phyloP scores from a whole-genome alignment of 2,329 filamentous ascomycete species.

The Sarocladium brachiariae region DNA sequence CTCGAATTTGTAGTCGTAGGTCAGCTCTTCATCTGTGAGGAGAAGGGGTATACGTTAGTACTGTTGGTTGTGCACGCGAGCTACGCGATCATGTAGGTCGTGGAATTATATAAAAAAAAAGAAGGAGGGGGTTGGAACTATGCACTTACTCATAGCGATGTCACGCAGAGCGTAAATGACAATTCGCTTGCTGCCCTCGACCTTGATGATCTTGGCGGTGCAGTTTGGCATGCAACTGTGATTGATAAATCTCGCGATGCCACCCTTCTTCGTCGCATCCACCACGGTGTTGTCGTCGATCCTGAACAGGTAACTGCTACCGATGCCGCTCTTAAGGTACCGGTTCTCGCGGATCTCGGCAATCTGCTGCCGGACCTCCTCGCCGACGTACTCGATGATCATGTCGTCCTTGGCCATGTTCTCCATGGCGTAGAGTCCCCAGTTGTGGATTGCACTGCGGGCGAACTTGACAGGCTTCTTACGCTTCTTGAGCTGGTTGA shows the following conservation, averaged over 20 bases:
- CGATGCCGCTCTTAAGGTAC: constrained; percentile 94
- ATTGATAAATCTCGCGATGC: constrained; percentile 97
- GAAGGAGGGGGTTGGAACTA: neutral
- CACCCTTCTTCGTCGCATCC: constrained; percentile 96
- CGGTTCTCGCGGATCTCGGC: constrained; percentile 90
- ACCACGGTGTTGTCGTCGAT: constrained; percentile 98
- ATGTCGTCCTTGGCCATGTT: constrained; percentile 96
- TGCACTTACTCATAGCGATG: constrained; percentile 79
- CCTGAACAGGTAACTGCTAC: constrained; percentile 94
- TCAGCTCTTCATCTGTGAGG: constrained; percentile 85
- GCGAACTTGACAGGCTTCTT: constrained; percentile 99
- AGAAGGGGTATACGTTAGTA: too few species aligned
- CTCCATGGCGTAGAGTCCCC: constrained; percentile 96
- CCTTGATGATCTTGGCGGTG: constrained; percentile 98
- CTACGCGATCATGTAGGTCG: too few species aligned
- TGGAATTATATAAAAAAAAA: constrained; percentile 9
- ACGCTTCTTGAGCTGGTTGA: constrained; percentile 98
- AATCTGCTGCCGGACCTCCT: constrained; percentile 93
- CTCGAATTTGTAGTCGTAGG: constrained; percentile 99
- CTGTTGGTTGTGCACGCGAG: too few species aligned
- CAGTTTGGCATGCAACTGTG: constrained; percentile 98
- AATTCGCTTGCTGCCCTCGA: constrained; percentile 95
- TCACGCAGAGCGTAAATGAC: constrained; percentile 97
- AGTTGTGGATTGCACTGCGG: constrained; percentile 95
- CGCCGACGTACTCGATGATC: constrained; percentile 99